Percentiles rank a stretch among this genome's conserved stretches.
Conservation (phyloP, 345 rosid species). For the Psidium guajava region DNA sequence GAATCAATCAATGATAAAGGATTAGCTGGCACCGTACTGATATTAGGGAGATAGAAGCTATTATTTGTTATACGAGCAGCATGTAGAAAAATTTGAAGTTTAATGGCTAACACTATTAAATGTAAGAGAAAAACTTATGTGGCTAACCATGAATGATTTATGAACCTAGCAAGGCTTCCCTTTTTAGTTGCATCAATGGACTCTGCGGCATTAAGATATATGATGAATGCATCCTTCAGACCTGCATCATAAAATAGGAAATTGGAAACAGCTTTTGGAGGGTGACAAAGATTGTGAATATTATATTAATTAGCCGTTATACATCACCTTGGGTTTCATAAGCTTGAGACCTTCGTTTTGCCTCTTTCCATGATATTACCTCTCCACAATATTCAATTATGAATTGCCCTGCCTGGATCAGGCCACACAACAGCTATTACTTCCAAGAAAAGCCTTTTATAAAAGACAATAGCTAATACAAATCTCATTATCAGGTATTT, state of each 20-base stretch:
- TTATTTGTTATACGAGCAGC: neutral
- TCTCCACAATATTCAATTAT: slow-evolving; percentile 97
- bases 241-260: slow-evolving; percentile 35
- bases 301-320: neutral
- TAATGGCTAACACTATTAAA: neutral
- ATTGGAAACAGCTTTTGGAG: neutral
- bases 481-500: neutral
- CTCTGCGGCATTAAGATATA: slow-evolving; percentile 70
- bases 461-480: neutral
- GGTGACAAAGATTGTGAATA: neutral
- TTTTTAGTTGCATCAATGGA: slow-evolving; percentile 90
- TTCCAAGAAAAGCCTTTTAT: neutral
- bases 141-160: slow-evolving; percentile 94
- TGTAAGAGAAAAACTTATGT: neutral
- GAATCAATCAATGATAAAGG: neutral
- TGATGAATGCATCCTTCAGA: slow-evolving; percentile 84
- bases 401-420: slow-evolving; percentile 66
- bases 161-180: slow-evolving; percentile 92
- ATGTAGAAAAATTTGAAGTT: neutral
- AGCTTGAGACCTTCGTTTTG: slow-evolving; percentile 68
- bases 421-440: neutral
- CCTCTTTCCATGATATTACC: slow-evolving; percentile 94
- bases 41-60: neutral
- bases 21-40: neutral
- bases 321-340: slow-evolving; percentile 68